Conservation (phyloP, 148 eudicot species). For the Vaccinium darrowii region DNA sequence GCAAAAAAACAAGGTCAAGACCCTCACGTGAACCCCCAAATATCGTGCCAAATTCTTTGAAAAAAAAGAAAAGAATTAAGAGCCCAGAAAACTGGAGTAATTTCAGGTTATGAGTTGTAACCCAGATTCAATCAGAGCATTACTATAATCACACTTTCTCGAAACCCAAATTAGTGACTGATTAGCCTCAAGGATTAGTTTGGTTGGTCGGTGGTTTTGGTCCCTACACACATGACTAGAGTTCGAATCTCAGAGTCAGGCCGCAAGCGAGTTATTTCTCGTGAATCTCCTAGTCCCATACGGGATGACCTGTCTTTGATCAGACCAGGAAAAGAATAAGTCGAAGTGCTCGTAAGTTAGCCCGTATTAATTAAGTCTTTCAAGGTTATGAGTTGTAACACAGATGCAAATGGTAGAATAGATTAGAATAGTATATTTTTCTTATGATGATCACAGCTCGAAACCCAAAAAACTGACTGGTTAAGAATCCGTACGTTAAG, state of each 20-base stretch:
- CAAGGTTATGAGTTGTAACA: not conserved
- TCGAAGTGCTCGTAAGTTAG: no score
- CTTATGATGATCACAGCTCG: not conserved
- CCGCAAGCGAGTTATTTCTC: no score
- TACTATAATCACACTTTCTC: no score
- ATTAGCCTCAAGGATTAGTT: no score
- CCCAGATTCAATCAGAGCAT: not conserved
- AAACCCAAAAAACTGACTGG: not conserved
- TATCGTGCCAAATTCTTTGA: conserved; percentile 22
- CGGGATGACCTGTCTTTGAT: no score
- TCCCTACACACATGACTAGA: no score
- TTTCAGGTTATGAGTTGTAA: not conserved
- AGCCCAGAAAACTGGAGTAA: not conserved
- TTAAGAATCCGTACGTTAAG: not conserved
- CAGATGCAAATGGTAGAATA: not conserved
- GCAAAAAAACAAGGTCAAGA: conserved; percentile 34
- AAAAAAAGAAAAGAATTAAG: not conserved
- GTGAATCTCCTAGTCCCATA: no score
- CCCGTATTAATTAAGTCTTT: not conserved
- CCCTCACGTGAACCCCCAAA: conserved; percentile 33
- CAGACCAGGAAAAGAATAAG: no score
- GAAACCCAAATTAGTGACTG: no score
- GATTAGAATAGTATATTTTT: not conserved
- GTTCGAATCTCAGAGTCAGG: no score
- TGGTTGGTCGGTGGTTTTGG: no score